These are phyloP conservation scores for Anthoceros angustus DNA, from an alignment of 225 moss, liverwort and hornwort species.

Conservation along the genomic window DNA sequence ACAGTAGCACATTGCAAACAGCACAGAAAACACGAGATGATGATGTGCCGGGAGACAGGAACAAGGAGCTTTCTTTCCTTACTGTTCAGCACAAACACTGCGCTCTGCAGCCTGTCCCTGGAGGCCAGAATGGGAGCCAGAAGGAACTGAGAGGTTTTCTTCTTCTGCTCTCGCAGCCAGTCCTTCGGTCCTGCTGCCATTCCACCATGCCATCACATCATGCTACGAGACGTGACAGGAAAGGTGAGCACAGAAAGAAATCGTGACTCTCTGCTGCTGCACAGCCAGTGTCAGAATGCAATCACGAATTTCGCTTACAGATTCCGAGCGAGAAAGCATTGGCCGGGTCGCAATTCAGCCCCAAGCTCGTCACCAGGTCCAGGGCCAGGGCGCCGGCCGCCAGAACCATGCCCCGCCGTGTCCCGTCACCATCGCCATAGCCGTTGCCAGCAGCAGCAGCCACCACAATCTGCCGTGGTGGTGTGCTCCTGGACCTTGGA, in stretches of 20 bases:
- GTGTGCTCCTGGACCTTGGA: too few species aligned
- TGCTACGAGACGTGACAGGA: background rate
- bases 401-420: background rate
- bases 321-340: constrained; percentile 51
- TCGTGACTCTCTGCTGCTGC: background rate
- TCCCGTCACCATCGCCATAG: background rate
- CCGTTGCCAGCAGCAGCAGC: background rate
- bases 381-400: constrained; percentile 12
- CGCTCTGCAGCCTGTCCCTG: constrained; percentile 44
- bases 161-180: constrained; percentile 71
- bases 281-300: background rate
- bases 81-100: constrained; percentile 45
- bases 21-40: background rate
- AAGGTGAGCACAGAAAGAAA: too few species aligned
- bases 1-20: background rate
- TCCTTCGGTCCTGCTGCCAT: constrained; percentile 57
- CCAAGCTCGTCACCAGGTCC: constrained; percentile 10
- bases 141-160: constrained; percentile 53
- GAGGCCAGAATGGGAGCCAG: constrained; percentile 67
- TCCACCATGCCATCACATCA: constrained; percentile 8
- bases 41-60: background rate
- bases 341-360: constrained; percentile 19
- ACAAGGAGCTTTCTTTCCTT: constrained; percentile 7
- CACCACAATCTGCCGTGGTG: background rate
- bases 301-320: constrained; percentile 33